Percentiles rank a stretch among this genome's conserved stretches.
These are phyloP conservation scores for Cladorrhinum sp. DNA, from an alignment of 2,329 filamentous ascomycete genomes.

Conservation along the genomic window DNA sequence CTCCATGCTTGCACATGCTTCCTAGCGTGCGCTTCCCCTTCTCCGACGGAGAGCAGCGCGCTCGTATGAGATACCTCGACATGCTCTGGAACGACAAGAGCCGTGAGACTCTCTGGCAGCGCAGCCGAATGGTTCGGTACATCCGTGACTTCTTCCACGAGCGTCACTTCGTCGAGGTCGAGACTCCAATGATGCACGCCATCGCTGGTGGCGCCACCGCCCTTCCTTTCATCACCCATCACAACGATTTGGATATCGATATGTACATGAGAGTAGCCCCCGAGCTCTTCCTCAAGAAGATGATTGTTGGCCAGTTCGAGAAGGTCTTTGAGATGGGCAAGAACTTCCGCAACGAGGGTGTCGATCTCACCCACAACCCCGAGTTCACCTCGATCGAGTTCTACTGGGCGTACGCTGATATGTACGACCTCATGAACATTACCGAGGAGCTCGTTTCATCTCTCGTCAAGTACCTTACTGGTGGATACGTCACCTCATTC, in stretches of 20 bases:
- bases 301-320: constrained; percentile 89
- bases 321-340: constrained; percentile 94
- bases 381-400: constrained; percentile 98
- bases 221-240: constrained; percentile 89
- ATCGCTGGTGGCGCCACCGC: constrained; percentile 95
- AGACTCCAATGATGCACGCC: constrained; percentile 96
- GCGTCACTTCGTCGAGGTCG: constrained; percentile 86
- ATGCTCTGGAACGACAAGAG: constrained; percentile 93
- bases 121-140: constrained; percentile 83
- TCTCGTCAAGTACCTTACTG: constrained; percentile 84
- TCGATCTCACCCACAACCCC: constrained; percentile 92
- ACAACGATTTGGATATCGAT: constrained; percentile 93
- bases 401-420: constrained; percentile 89
- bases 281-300: constrained; percentile 95
- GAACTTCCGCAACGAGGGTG: constrained; percentile 91
- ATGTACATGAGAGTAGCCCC: constrained; percentile 94
- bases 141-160: constrained; percentile 87
- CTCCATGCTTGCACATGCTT: constrained; percentile 86
- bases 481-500: constrained; percentile 80
- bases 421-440: constrained; percentile 85
- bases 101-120: constrained; percentile 77
- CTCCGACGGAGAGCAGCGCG: constrained; percentile 90
- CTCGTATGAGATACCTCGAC: constrained; percentile 91
- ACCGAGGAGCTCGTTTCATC: constrained; percentile 92
- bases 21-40: constrained; percentile 91